A percentile compares a stretch with the other conserved stretches of the same genome.
phyloP scores from a whole-genome alignment of 2,329 filamentous ascomycete genomes.

The Coniochaeta sp. region DNA sequence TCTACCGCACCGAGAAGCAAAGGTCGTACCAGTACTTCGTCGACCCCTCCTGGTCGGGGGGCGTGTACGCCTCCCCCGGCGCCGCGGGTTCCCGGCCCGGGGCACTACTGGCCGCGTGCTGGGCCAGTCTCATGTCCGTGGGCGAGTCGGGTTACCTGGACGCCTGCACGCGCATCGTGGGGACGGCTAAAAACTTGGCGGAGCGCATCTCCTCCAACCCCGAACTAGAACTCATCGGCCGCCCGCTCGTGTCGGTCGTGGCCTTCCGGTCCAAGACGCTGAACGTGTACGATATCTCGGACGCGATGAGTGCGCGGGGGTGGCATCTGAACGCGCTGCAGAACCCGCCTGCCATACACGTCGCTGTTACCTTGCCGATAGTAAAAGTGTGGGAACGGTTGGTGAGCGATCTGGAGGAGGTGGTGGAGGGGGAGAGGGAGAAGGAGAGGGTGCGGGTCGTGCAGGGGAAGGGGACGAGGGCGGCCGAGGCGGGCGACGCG shows the following conservation, averaged over 20 bases:
- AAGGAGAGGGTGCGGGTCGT: slow-evolving; percentile 68
- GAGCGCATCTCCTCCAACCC: slow-evolving; percentile 65
- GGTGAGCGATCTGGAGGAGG: slow-evolving; percentile 62
- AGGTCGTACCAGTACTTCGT: slow-evolving; percentile 95
- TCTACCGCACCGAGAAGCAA: slow-evolving; percentile 76
- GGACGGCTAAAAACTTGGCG: slow-evolving; percentile 75
- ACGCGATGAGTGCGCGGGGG: slow-evolving; percentile 74
- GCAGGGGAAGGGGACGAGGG: slow-evolving; percentile 59
- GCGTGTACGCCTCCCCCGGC: slow-evolving; percentile 89
- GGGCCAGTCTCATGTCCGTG: slow-evolving; percentile 83
- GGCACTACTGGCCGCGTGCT: slow-evolving; percentile 91
- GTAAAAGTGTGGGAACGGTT: slow-evolving; percentile 74
- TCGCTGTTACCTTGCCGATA: slow-evolving; percentile 87
- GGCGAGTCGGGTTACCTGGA: slow-evolving; percentile 85
- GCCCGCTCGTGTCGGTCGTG: slow-evolving; percentile 83
- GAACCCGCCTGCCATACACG: slow-evolving; percentile 83
- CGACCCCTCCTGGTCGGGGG: slow-evolving; percentile 88
- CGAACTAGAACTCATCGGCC: slow-evolving; percentile 74
- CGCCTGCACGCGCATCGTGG: slow-evolving; percentile 82
- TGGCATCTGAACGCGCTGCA: slow-evolving; percentile 97
- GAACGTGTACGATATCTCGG: slow-evolving; percentile 90
- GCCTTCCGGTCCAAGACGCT: slow-evolving; percentile 80
- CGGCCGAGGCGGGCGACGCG: slow-evolving; percentile 67
- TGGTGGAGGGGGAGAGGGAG: slow-evolving; percentile 67
- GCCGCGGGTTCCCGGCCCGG: slow-evolving; percentile 90